These are phyloP conservation scores for Tylopilus plumbeoviolaceoides DNA, from an alignment of 768 basidiomycete genomes.

Conservation along the genomic window DNA sequence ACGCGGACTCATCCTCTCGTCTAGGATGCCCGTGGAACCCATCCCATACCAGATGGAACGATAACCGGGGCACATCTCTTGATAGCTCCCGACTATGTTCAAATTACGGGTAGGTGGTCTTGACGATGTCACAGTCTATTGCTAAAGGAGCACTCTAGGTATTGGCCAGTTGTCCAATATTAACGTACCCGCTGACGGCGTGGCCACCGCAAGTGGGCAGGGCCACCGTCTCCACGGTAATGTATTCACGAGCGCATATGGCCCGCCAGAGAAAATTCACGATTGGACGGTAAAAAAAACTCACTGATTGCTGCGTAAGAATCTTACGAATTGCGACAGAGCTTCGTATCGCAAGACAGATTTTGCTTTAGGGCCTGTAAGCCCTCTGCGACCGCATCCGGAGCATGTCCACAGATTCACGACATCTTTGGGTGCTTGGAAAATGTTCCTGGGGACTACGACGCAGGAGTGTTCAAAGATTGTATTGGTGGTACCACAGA, in stretches of 20 bases:
- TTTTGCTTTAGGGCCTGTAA: slow-evolving; percentile 77
- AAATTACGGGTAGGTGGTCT: slow-evolving; percentile 50
- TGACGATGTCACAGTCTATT: slow-evolving; percentile 14
- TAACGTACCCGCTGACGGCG: slow-evolving; percentile 58
- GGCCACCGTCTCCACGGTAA: slow-evolving; percentile 64
- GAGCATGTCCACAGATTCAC: slow-evolving; percentile 58
- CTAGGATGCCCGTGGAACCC: slow-evolving; percentile 56
- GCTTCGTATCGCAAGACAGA: slow-evolving; percentile 53
- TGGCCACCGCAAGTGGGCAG: slow-evolving; percentile 51
- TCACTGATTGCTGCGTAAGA: slow-evolving; percentile 1
- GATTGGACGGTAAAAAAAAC: slow-evolving; percentile 63
- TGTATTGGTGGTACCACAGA: slow-evolving; percentile 52
- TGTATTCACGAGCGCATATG: slow-evolving; percentile 73
- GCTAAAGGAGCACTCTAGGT: slow-evolving; percentile 41
- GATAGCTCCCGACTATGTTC: slow-evolving; percentile 71
- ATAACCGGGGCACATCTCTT: slow-evolving; percentile 66
- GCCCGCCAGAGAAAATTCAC: slow-evolving; percentile 50
- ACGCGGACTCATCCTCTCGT: background rate
- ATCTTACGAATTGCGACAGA: slow-evolving; percentile 34
- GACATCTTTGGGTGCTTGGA: slow-evolving; percentile 55
- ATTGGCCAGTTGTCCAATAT: slow-evolving; percentile 61
- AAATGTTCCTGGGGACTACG: slow-evolving; percentile 57
- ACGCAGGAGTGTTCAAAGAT: slow-evolving; percentile 41
- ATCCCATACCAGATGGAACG: slow-evolving; percentile 69
- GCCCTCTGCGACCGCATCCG: slow-evolving; percentile 44